phyloP scores from a whole-genome alignment of 192 early-diverging fungal species.

The Dimargaris cristalligena region DNA sequence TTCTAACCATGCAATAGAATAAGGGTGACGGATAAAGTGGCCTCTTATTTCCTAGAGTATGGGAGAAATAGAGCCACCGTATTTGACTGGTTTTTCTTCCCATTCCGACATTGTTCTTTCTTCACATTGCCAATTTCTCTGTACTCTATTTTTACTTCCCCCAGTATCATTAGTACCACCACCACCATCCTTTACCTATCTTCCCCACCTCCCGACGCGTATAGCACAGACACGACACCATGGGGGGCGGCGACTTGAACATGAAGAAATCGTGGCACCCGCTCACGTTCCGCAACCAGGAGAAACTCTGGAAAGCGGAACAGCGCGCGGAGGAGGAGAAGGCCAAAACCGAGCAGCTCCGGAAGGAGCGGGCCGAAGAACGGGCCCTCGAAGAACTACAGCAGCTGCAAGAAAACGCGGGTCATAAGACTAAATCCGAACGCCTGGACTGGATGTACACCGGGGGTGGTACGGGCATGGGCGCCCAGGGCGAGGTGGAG shows the following conservation, averaged over 20 bases:
- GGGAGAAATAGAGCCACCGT: no score
- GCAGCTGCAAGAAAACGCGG: conserved; percentile 50
- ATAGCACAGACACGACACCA: no score
- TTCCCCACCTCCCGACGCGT: no score
- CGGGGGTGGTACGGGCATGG: conserved; percentile 37
- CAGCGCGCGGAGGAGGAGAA: conserved; percentile 70
- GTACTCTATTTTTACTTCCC: no score
- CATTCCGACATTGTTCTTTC: no score
- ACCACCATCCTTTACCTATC: no score
- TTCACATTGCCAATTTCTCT: no score
- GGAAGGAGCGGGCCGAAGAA: conserved; percentile 85
- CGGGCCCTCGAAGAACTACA: conserved; percentile 72
- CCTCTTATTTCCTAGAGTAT: no score
- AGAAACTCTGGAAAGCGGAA: conserved; percentile 75
- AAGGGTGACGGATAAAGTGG: no score
- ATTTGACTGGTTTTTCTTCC: no score
- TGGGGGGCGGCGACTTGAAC: conserved; percentile 41
- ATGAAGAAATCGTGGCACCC: conserved; percentile 99
- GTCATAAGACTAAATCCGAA: conserved; percentile 42
- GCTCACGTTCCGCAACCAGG: conserved; percentile 77
- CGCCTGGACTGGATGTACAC: conserved; percentile 95
- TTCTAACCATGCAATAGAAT: no score
- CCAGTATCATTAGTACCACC: no score
- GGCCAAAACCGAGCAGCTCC: conserved; percentile 70
- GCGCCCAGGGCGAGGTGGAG: conserved; percentile 13